Conservation (phyloP, 139 green algal species). For the Chlamydomonas sp. region DNA sequence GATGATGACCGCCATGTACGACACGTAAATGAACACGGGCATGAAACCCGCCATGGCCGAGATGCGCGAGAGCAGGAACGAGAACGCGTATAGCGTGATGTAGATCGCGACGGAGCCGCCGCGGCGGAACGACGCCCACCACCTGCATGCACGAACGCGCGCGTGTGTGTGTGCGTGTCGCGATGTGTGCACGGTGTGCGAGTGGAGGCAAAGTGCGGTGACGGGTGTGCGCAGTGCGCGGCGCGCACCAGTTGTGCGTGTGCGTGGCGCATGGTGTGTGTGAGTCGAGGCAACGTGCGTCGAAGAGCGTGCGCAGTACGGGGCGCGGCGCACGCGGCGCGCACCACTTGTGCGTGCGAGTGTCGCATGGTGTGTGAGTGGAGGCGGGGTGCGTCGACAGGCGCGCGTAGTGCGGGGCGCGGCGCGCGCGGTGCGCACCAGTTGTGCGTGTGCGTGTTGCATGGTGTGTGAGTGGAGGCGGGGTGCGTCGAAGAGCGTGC, state of each 20-base stretch:
- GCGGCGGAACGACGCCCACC: constrained; percentile 80
- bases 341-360: no score
- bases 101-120: constrained; percentile 69
- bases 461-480: constrained; percentile 6
- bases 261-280: constrained; percentile 1
- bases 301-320: no score
- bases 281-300: no score
- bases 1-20: constrained; percentile 76
- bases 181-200: not conserved
- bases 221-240: not conserved
- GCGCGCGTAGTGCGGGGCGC: not conserved
- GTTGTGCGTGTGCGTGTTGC: constrained; percentile 3
- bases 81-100: constrained; percentile 50
- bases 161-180: not conserved
- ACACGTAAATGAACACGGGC: constrained; percentile 74
- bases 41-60: constrained; percentile 61
- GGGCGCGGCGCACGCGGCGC: no score
- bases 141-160: constrained; percentile 2
- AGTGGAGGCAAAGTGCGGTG: constrained; percentile 1
- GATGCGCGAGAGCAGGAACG: constrained; percentile 68
- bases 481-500: not conserved
- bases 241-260: not conserved
- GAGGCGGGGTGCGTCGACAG: not conserved
- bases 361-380: no score
- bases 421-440: not conserved